These are phyloP conservation scores for Alectoria sarmentosa DNA, from an alignment of 495 filamentous ascomycete genomes.

Conservation along the genomic window DNA sequence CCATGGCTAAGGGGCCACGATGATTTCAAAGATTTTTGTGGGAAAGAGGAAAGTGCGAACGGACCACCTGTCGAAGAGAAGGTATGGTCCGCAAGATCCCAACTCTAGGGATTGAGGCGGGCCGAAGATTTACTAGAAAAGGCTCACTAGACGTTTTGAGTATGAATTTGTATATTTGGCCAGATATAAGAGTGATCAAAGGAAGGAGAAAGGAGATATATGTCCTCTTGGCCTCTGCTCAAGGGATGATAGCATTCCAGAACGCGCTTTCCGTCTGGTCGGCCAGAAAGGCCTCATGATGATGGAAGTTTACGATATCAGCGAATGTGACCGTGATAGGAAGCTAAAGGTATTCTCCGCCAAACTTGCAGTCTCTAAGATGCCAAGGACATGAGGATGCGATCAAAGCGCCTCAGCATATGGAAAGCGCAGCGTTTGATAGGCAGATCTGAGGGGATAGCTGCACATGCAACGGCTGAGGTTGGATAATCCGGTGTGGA, in stretches of 20 bases:
- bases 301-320: background rate
- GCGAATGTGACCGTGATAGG: conserved; percentile 9
- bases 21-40: no score
- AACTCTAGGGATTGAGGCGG: background rate
- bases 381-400: background rate
- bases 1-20: conserved; percentile 2
- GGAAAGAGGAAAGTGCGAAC: background rate
- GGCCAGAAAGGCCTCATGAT: background rate
- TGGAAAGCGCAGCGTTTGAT: background rate
- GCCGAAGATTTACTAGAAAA: background rate
- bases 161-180: background rate
- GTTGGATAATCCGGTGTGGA: background rate
- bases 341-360: conserved; percentile 1
- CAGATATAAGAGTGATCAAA: background rate
- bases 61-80: background rate
- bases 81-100: background rate
- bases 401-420: background rate
- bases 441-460: background rate
- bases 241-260: conserved; percentile 19
- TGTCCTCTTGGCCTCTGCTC: background rate
- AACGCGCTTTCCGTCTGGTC: conserved; percentile 3
- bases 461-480: conserved; percentile 4
- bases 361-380: background rate
- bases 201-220: background rate
- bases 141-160: background rate